phyloP scores from a whole-genome alignment of 768 basidiomycete species.

The Serendipita sp. region DNA sequence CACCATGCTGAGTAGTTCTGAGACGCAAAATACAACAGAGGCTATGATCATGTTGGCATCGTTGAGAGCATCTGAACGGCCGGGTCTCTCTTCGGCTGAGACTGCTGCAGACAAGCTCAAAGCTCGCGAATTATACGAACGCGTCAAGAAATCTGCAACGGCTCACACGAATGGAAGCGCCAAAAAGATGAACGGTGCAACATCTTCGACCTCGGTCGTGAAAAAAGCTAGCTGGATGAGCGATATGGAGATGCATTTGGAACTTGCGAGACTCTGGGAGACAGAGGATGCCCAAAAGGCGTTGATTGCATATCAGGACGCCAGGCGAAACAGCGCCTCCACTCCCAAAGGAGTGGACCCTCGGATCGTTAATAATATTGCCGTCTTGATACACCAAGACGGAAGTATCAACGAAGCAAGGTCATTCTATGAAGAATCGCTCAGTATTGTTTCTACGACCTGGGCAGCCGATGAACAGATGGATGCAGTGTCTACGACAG shows the following conservation, averaged over 20 bases:
- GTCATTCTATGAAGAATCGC: conserved; percentile 53
- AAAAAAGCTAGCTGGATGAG: background rate
- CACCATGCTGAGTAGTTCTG: conserved; percentile 50
- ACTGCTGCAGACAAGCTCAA: conserved; percentile 48
- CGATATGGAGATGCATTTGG: conserved; percentile 79
- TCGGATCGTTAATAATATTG: conserved; percentile 66
- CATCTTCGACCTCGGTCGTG: too few relatives aligned
- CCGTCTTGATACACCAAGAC: conserved; percentile 55
- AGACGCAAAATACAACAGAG: conserved; percentile 54
- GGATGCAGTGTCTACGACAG: conserved; percentile 63
- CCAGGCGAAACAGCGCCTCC: conserved; percentile 42
- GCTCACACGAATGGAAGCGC: conserved; percentile 20
- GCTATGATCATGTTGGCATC: conserved; percentile 82
- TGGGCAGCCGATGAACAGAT: conserved; percentile 29
- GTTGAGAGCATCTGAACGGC: conserved; percentile 66
- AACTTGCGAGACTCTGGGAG: conserved; percentile 75
- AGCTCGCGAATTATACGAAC: conserved; percentile 72
- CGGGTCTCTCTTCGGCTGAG: conserved; percentile 62
- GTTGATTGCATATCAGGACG: conserved; percentile 55
- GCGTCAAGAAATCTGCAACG: conserved; percentile 33
- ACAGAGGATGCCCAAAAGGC: conserved; percentile 61
- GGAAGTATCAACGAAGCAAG: conserved; percentile 40
- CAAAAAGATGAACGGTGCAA: background rate
- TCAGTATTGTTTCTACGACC: conserved; percentile 34
- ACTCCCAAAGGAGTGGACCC: conserved; percentile 33